Evolutionary conservation across 176 grass and related monocot species (phyloP).

Genomic region (Elaeis guineensis): DNA sequence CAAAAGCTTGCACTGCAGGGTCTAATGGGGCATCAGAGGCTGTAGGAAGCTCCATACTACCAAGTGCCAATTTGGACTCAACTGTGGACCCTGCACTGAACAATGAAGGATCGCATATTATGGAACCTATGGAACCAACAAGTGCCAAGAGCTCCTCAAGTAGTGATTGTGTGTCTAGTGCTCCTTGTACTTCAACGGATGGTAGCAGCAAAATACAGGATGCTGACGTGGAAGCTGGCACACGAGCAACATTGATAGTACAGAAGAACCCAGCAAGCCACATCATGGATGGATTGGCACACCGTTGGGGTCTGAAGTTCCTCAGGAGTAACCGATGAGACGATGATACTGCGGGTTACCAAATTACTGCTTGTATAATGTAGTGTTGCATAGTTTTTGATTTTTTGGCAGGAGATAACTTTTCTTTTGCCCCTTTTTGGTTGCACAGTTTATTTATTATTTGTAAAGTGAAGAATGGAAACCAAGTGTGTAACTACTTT

Average conservation of each 20-base stretch:
- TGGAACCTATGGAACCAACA: conserved; percentile 16
- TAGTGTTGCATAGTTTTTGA: too few species aligned
- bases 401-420: too few species aligned
- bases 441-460: too few species aligned
- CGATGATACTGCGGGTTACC: too few species aligned
- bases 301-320: conserved; percentile 62
- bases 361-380: too few species aligned
- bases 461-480: too few species aligned
- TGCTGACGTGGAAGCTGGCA: conserved; percentile 38
- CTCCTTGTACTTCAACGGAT: conserved; percentile 4
- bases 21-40: too few species aligned
- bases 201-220: conserved; percentile 26
- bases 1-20: too few species aligned
- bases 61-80: conserved; percentile 1
- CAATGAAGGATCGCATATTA: conserved; percentile 18
- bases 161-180: conserved; percentile 7
- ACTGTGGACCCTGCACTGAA: conserved; percentile 6
- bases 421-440: too few species aligned
- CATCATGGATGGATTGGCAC: conserved; percentile 71
- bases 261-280: conserved; percentile 54
- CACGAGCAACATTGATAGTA: conserved; percentile 79
- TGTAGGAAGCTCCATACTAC: conserved; percentile 8
- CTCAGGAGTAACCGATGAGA: conserved; percentile 56
- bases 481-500: too few species aligned
- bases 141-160: conserved; percentile 4